Base-by-base conservation (phyloP, 495 filamentous ascomycete species). In the Pyrenula aspistea region DNA sequence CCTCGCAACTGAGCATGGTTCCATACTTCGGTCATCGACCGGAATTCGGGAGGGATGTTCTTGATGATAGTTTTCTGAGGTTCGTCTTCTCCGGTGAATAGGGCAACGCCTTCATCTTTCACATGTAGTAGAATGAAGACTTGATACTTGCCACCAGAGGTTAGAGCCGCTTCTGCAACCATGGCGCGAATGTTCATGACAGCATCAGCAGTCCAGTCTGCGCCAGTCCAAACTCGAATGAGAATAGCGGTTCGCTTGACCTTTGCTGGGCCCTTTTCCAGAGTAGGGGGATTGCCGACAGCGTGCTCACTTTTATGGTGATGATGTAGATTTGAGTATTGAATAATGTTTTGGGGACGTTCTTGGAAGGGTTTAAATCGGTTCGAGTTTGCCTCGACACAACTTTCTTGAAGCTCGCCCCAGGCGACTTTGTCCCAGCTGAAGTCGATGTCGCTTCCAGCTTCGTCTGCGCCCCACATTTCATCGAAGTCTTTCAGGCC, bases 51-150 rank as follows among this genome's bases (percentile, higher is more conserved):
- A 0, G 87, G 87, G 2, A 89, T 77, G 54, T 73, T 67, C 12
- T 71, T 68, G 24, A 75, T 64, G 25, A 88, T 63, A 0, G 78
- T 70, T 15, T 76, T 60, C 4, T 76, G 63, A 61, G 89, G 84
- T 0, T 73, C 69, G 22, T 72, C 67, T 19, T 71, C 63, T 63
- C 80, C 71, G 3, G 73, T 70, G 68, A 77, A 84, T 55, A 89
- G 84, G 2, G 75, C 67, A 49, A 81, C 62, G 24, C 68, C 62
- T 52, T 68, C 56, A 55, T 89, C 80, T 57, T 83, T 87, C 57
- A 88, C 78, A 53, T 93, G 84, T 22, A 92, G 77, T 55, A 91
- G 76, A 2, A 93, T 68, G 60, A 85, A 86, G 25, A 93, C 79
- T 61, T 87, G 76, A 64, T 89, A 92, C 68, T 89, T 84, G 11